Percentiles rank a stretch among this genome's conserved stretches.
Evolutionary conservation across 2,329 filamentous ascomycete genomes (phyloP).

Genomic region (Claviceps quebecensis): DNA sequence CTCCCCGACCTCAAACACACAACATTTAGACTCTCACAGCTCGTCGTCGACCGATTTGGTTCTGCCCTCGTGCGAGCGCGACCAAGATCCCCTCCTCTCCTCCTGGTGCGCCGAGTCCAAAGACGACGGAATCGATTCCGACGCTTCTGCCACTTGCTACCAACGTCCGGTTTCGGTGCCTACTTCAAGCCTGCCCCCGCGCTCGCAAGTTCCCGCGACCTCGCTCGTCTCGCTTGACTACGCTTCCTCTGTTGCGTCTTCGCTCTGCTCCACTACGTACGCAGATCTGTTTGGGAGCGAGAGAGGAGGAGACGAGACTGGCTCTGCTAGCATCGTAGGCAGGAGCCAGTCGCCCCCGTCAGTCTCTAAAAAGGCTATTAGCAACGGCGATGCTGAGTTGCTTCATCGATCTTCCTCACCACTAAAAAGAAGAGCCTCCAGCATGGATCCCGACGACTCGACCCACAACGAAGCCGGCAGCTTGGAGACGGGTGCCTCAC

Average conservation of each 20-base stretch:
- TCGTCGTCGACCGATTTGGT: conserved; percentile 30
- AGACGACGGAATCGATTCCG: conserved; percentile 22
- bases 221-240: conserved; percentile 33
- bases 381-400: conserved; percentile 44
- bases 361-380: conserved; percentile 38
- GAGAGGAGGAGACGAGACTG: conserved; percentile 32
- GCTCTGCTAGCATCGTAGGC: conserved; percentile 22
- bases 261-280: conserved; percentile 40
- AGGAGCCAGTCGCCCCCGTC: conserved; percentile 40
- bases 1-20: conserved; percentile 24
- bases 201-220: conserved; percentile 31
- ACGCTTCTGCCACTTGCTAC: conserved; percentile 19
- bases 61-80: conserved; percentile 38
- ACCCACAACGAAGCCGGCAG: conserved; percentile 27
- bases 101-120: conserved; percentile 34
- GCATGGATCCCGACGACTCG: conserved; percentile 40
- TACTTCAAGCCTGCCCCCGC: conserved; percentile 37
- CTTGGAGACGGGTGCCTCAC: conserved; percentile 29
- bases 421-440: conserved; percentile 48
- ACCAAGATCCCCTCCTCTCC: conserved; percentile 33
- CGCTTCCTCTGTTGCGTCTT: conserved; percentile 42
- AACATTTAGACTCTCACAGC: conserved; percentile 22
- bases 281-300: conserved; percentile 45
- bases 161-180: conserved; percentile 28
- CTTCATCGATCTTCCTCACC: conserved; percentile 50